Base-by-base conservation (phyloP, 2,329 filamentous ascomycete genomes). In the Kalaharituber pfeilii region DNA sequence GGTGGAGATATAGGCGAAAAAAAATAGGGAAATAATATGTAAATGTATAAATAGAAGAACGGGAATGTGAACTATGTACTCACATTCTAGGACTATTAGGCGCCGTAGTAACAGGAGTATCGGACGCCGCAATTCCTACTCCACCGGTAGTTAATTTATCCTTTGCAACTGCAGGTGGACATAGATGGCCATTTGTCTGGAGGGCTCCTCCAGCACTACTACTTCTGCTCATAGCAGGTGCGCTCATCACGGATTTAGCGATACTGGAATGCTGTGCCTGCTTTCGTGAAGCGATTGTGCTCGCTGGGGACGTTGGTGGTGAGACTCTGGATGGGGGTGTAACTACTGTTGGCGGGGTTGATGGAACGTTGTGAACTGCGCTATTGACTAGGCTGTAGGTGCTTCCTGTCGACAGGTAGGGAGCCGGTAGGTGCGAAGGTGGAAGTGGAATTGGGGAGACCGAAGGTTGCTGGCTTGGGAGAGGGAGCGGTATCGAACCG, bases 1-100 rank as follows among this genome's bases (percentile, higher is more conserved):
- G 9, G 30, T 9, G n/a, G n/a, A n/a, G 30, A 36, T 9, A 9
- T 36, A n/a, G 9, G 30, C n/a, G 9, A n/a, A 9, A 36, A 36
- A 9, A 9, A 22, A 22, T 45, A 9, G 20, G 20, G 7, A 22
- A 45, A 20, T 5, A 47, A 47, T 3, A 22, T 20, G 11, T 20
- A 47, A 1, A 15, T 47, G 18, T 47, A 47, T 15, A 20, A 24
- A 25, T 47, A n/a, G n/a, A n/a, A n/a, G n/a, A n/a, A n/a, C n/a
- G n/a, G n/a, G n/a, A n/a, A n/a, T n/a, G n/a, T n/a, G n/a, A n/a
- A n/a, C 8, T 39, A 56, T 28, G 29, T 47, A 71, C 75, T 69
- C 67, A 79, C 76, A 80, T 76, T 65, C 74, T 73, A 62, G 78
- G 78, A 64, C 77, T 81, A 62, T 71, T 74, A 27, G 79, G 78